Base-by-base conservation (phyloP, 768 basidiomycete species). In the Russula sp. region DNA sequence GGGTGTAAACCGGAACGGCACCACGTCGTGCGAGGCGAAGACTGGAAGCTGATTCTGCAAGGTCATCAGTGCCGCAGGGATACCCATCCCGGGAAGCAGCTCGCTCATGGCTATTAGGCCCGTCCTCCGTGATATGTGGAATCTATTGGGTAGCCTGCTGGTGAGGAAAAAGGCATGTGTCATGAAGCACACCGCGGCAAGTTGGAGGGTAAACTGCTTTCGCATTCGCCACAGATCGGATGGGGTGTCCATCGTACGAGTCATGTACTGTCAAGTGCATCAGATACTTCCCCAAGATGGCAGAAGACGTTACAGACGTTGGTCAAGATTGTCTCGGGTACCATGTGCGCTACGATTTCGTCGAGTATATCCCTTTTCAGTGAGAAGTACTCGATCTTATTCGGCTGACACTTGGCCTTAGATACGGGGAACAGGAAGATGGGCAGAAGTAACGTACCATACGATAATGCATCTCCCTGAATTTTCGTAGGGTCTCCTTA, bases 1-100 rank as follows among this genome's bases (percentile, higher is more conserved):
- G 4, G 94, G 94, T 4, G 97, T 98, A 67, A 96, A 84, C 42
- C 97, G 88, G 89, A 99, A 99, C 0, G 97, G 97, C 5, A 98
- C 94, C 3, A 86, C 80, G 69, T 99, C 97, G 67, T 78, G 85
- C 18, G 90, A 89, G 14, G 83, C 82, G 71, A 93, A 89, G 48
- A 89, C 63, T 74, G 2, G 84, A 72, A 80, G 87, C 62, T 79
- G 74, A 74, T 61, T 75, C 69, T 62, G 71, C 68, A 60, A 75
- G 72, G 48, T 70, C 68, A 74, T 53, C 16, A 55, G 22, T 20
- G 50, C 35, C 7, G 42, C 27, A 40, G 49, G 57, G 54, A 55
- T 57, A 16, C 52, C 66, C 78, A 55, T 70, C 88, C 94, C 85
- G 48, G 96, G 95, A 20, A 96, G 77, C 37, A 97, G 77, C 70